phyloP scores from a whole-genome alignment of 2,329 filamentous ascomycete species.

The Ophiosphaerella herpotricha region DNA sequence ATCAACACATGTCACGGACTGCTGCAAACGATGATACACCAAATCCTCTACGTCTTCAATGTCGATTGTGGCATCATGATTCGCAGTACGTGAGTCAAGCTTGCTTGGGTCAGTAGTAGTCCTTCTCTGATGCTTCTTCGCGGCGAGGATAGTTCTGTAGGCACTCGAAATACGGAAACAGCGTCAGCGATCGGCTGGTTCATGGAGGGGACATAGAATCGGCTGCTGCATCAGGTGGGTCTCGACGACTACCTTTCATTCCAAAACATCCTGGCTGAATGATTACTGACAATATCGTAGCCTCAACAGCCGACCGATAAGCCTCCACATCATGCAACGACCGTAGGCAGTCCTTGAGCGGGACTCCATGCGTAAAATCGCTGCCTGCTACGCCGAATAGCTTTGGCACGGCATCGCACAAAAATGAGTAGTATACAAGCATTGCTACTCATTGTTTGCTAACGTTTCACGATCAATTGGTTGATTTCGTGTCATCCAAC shows the following conservation, averaged over 20 bases:
- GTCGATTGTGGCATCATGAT: no score
- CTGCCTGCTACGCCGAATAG: slow-evolving; percentile 13
- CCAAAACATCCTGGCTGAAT: neutral
- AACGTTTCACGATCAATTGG: slow-evolving; percentile 18
- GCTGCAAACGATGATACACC: slow-evolving; percentile 13
- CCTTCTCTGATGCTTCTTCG: no score
- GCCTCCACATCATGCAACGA: neutral
- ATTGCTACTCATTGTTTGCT: slow-evolving; percentile 18
- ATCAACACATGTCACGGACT: no score
- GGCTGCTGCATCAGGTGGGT: neutral
- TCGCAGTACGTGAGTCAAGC: no score
- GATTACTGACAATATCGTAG: neutral
- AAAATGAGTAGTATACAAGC: slow-evolving; percentile 16
- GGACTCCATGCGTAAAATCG: neutral
- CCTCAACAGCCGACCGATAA: neutral
- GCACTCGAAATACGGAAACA: no score
- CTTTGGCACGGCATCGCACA: slow-evolving; percentile 14
- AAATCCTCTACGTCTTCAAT: slow-evolving; percentile 14
- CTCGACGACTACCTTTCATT: neutral
- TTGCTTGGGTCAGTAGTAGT: no score
- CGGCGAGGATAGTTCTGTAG: no score
- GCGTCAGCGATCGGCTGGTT: no score
- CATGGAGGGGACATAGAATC: no score
- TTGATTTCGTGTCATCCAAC: slow-evolving; percentile 13
- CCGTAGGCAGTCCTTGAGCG: neutral